Conservation (phyloP, 2,329 filamentous ascomycete genomes). For the Calonectria naviculata region DNA sequence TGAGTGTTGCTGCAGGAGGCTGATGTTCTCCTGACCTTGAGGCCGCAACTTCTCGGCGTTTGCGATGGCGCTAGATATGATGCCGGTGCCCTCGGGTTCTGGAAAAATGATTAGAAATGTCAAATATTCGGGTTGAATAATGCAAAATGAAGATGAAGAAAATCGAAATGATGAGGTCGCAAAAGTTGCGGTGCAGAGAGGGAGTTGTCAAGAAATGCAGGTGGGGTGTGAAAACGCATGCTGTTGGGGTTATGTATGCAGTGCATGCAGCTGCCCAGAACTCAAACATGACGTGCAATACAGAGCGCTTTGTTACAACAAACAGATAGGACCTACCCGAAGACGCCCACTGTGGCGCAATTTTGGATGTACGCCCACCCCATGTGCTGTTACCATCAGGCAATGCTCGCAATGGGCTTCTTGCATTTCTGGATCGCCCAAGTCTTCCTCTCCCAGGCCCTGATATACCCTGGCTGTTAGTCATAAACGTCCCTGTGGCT, state of each 20-base stretch:
- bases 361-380: constrained; percentile 60
- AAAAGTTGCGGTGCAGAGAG: not conserved
- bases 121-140: not conserved
- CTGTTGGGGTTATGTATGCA: not conserved
- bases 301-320: not conserved
- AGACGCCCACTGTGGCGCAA: constrained; percentile 57
- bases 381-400: constrained; percentile 69
- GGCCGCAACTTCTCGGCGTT: constrained; percentile 80
- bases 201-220: not conserved
- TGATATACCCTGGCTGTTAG: constrained; percentile 72
- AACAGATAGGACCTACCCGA: constrained; percentile 2
- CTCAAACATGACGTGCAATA: not conserved
- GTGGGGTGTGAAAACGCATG: not conserved
- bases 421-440: constrained; percentile 72
- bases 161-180: too few species aligned
- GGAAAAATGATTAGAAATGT: constrained; percentile 21
- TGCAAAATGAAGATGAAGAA: not conserved
- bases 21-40: constrained; percentile 81
- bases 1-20: constrained; percentile 78
- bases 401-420: constrained; percentile 71
- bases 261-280: not conserved
- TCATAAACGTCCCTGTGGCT: constrained; percentile 62
- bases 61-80: constrained; percentile 92
- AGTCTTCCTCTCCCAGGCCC: constrained; percentile 88
- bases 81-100: constrained; percentile 70